Evolutionary conservation across 2,329 filamentous ascomycete genomes (phyloP), one percentile per base, ranked within the genome.

Genomic region (Pseudovirgaria hyperparasitica): DNA sequence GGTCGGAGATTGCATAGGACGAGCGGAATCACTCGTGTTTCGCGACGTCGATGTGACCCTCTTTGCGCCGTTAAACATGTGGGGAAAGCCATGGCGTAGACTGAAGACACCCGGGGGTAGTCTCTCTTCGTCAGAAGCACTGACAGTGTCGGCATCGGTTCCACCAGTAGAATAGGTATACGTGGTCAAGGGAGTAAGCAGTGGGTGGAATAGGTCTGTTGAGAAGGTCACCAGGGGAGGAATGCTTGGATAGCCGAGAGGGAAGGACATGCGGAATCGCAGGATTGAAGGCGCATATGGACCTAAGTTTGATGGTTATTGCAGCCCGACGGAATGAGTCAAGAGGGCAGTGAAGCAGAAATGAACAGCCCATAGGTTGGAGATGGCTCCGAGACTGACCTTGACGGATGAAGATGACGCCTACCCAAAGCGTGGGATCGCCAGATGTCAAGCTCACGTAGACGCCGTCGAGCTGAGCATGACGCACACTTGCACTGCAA

Each of bases 191-290:
- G 90, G 86, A 6, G 86, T 85, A 39, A 96, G 76, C 22, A 98
- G 66, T 11, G 87, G 87, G 51, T 98, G 87, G 53, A 96, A 98
- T 40, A 96, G 78, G 50, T 96, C 87, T 40, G 82, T 92, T 23
- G 74, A 71, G 54, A 98, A 93, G 29, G 78, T 87, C 38, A 98
- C 72, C 11, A 86, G 64, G 7, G 90, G 90, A 26, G 87, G 82
- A 12, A 82, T 59, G 27, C 66, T 59, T 9, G 87, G 87, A 50
- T 92, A 94, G 20, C 69, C 67, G 34, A 78, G 65, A 19, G 86
- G 82, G 44, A 96, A 96, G 14, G 76, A 77, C 38, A 96, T 79
- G 40, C 90, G 77, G 56, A 96, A 92, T 43, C 86, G 80, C 36
- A 96, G 69, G 42, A 94, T 71, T 24, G 85, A 82, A 32, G 81